These are phyloP conservation scores for Penicillium riverlandense DNA, from an alignment of 495 filamentous ascomycete species.

Conservation along the genomic window DNA sequence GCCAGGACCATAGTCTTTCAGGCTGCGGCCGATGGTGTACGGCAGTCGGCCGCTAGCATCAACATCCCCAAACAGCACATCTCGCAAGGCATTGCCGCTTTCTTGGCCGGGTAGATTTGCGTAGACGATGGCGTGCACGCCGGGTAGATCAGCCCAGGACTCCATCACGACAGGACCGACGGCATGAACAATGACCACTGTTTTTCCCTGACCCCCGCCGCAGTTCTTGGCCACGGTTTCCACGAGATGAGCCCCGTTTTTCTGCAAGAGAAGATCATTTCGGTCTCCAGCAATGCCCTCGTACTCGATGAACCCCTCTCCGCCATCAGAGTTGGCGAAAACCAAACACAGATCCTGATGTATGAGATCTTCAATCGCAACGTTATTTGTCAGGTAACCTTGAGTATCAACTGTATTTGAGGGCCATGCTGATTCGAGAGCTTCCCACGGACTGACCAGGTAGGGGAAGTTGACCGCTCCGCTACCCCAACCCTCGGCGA, in stretches of 20 bases:
- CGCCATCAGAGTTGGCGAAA: constrained; percentile 55
- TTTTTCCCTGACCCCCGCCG: constrained; percentile 56
- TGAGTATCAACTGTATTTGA: constrained; percentile 51
- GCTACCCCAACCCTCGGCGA: constrained; percentile 85
- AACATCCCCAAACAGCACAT: constrained; percentile 76
- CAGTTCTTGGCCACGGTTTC: constrained; percentile 64
- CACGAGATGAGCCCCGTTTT: constrained; percentile 69
- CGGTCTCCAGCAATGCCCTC: constrained; percentile 70
- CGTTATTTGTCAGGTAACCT: constrained; percentile 53
- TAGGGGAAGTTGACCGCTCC: constrained; percentile 86
- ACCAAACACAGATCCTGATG: constrained; percentile 61
- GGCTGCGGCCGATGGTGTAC: constrained; percentile 78
- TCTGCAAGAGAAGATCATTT: constrained; percentile 72
- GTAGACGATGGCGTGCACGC: constrained; percentile 74
- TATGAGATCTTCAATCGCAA: constrained; percentile 26
- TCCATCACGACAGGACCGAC: constrained; percentile 85
- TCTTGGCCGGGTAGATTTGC: constrained; percentile 89
- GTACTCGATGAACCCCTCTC: constrained; percentile 57
- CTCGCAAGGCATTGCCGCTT: constrained; percentile 75
- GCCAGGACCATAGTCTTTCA: constrained; percentile 76
- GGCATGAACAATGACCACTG: constrained; percentile 83
- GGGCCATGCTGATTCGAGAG: constrained; percentile 55
- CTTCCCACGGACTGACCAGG: constrained; percentile 62
- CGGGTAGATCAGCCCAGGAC: constrained; percentile 71
- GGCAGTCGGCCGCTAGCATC: constrained; percentile 85